These are phyloP conservation scores for Aquilaria malaccensis DNA, from an alignment of 345 rosid genomes.

Conservation along the genomic window DNA sequence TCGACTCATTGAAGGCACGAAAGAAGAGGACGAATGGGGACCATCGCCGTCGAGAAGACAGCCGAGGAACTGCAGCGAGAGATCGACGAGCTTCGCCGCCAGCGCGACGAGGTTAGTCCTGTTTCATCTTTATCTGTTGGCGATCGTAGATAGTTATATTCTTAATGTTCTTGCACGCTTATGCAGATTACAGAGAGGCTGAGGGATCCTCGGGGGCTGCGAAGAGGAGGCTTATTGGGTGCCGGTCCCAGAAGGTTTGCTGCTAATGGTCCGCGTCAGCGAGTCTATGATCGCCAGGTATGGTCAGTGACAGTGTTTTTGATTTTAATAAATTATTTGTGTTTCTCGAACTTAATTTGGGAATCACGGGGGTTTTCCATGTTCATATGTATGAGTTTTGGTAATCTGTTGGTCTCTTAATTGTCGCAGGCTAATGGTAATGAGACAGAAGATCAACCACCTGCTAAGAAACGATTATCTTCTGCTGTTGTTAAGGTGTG, in stretches of 20 bases:
- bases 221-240: constrained; percentile 60
- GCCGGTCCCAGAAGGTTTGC: constrained; percentile 52
- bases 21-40: constrained; percentile 20
- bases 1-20: not conserved
- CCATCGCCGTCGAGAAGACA: constrained; percentile 54
- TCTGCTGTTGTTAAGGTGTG: constrained; percentile 92
- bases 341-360: not conserved
- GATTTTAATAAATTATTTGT: constrained; percentile 3
- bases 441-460: constrained; percentile 74
- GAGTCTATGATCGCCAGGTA: constrained; percentile 67
- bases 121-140: not conserved
- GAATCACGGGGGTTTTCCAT: not conserved
- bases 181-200: constrained; percentile 79
- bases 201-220: constrained; percentile 90
- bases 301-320: not conserved
- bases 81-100: constrained; percentile 89
- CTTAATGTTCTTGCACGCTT: not conserved
- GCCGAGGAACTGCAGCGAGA: constrained; percentile 75
- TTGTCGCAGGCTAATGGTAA: constrained; percentile 61
- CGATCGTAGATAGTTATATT: not conserved
- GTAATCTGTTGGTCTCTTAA: not conserved
- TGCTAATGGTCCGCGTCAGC: constrained; percentile 48
- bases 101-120: constrained; percentile 67
- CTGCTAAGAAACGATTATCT: constrained; percentile 73
- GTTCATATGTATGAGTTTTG: not conserved